Evolutionary conservation across 1,139 yeast genomes (phyloP).

Genomic region (Chernovozyma aurita): DNA sequence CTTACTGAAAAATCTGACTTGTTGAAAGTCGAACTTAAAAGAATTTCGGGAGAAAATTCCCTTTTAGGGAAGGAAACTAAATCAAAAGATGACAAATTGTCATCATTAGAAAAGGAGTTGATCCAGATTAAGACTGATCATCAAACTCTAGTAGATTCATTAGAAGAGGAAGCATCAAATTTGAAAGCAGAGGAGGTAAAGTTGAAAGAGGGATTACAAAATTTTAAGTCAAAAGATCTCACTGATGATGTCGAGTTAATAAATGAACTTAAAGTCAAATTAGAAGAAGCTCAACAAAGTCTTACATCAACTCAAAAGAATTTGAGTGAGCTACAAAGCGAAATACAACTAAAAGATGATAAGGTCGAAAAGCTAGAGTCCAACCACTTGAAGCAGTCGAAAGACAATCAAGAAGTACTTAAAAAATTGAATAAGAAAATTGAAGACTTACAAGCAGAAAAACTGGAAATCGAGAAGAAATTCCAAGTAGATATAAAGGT

Average conservation of each 20-base stretch:
- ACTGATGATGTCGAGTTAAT: not conserved
- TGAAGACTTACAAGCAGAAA: not conserved
- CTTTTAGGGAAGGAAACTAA: conserved; percentile 8
- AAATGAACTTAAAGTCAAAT: not conserved
- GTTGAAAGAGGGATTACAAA: conserved; percentile 10
- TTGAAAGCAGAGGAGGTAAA: conserved; percentile 1
- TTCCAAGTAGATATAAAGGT: conserved; percentile 1
- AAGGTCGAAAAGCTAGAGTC: not conserved
- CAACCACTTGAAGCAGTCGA: too few species aligned
- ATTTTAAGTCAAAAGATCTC: not conserved
- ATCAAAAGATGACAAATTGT: not conserved
- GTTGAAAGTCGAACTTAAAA: conserved; percentile 49
- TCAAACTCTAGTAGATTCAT: not conserved
- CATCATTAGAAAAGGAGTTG: conserved; percentile 5
- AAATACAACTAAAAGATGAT: conserved; percentile 1
- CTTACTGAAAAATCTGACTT: conserved; percentile 58
- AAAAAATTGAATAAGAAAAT: not conserved
- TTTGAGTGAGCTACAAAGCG: not conserved
- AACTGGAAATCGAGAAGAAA: not conserved
- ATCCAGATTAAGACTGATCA: conserved; percentile 2
- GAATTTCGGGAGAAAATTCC: conserved; percentile 10
- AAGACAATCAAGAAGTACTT: not conserved
- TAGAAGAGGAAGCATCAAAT: conserved; percentile 1
- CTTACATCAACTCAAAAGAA: conserved; percentile 1
- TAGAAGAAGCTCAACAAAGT: not conserved